Evolutionary conservation across 495 filamentous ascomycete species (phyloP).

Genomic region (Annulohypoxylon maeteangense): DNA sequence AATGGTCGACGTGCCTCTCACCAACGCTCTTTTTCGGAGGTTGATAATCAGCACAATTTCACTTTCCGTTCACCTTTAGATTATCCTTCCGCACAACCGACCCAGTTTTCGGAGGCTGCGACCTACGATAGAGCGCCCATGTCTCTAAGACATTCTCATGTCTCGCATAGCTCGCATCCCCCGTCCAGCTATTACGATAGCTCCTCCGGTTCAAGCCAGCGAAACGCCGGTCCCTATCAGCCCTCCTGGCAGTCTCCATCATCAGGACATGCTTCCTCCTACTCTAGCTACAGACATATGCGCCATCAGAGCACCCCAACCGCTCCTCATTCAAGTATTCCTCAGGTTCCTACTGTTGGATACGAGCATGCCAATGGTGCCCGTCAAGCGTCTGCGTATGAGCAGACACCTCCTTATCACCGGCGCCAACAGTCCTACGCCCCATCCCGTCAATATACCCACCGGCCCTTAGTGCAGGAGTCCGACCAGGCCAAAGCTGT

Average conservation of each 20-base stretch:
- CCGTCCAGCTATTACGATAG: slow-evolving; percentile 18
- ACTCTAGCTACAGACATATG: slow-evolving; percentile 44
- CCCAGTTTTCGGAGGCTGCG: background rate
- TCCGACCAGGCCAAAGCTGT: slow-evolving; percentile 20
- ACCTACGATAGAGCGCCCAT: slow-evolving; percentile 10
- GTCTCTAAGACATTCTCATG: background rate
- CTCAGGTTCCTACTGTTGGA: background rate
- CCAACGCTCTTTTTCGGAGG: slow-evolving; percentile 28
- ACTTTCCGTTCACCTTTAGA: slow-evolving; percentile 13
- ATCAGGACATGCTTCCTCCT: background rate
- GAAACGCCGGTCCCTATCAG: background rate
- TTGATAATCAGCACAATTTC: slow-evolving; percentile 9
- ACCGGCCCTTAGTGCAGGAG: slow-evolving; percentile 10
- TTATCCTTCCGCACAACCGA: background rate
- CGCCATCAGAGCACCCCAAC: slow-evolving; percentile 52
- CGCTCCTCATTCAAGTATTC: slow-evolving; percentile 1
- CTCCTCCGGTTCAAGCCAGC: background rate
- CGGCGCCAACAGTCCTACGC: slow-evolving; percentile 26
- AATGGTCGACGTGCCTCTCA: slow-evolving; percentile 12
- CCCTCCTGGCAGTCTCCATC: slow-evolving; percentile 5
- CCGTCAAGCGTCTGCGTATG: background rate
- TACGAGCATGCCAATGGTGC: slow-evolving; percentile 10
- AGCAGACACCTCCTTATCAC: slow-evolving; percentile 13
- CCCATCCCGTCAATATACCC: slow-evolving; percentile 7
- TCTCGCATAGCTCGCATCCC: background rate